Base-by-base conservation (phyloP, 371 early-diverging fungal genomes). In the Funneliformis caledonium region DNA sequence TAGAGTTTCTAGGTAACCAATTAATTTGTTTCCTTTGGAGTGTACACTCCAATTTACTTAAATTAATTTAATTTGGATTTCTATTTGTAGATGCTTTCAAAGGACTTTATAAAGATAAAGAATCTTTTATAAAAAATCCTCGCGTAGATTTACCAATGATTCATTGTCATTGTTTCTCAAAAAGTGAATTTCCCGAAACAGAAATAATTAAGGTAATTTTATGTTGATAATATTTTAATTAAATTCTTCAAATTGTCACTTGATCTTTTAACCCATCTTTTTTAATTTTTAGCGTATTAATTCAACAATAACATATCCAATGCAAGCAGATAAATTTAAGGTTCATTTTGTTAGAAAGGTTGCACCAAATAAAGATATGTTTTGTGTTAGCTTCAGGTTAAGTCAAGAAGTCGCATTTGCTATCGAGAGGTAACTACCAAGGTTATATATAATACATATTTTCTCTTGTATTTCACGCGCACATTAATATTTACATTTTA, bases 351-450 rank as follows among this genome's bases (percentile, higher is more conserved):
- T 99, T 2, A 92, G 98, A 42, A 94, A 92, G 73, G 99, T 99
- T 0, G 97, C 99, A 2, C 99, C 99, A 2, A 96, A 96, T 81
- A 99, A 98, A 88, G 96, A 98, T 67, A 98, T 99, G 99, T 93
- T 94, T 83, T 98, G 99, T 82, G 86, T 97, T 59, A 93, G 95
- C 6, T 96, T 99, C 83, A 87, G 88, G 16, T 83, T 96, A 60
- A 92, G 90, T 47, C 83, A 87, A 11, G 90, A 88, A 22, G 84
- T 80, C 59, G 80, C 80, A 19, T 80, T 80, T 60, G 19, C 22
- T 61, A 26, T 16, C 12, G 74, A 33, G 26, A 74, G 74, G 74
- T 56, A 59, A n/a, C 4, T n/a, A 37, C 11, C 8, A 26, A 6
- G 12, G 12, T 2, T 11, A 2, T 26, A 33, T 64, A 64, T 62